Evolutionary conservation across 1,284 basidiomycete species (phyloP).

Genomic region (Austroboletus novae-zelandiae): DNA sequence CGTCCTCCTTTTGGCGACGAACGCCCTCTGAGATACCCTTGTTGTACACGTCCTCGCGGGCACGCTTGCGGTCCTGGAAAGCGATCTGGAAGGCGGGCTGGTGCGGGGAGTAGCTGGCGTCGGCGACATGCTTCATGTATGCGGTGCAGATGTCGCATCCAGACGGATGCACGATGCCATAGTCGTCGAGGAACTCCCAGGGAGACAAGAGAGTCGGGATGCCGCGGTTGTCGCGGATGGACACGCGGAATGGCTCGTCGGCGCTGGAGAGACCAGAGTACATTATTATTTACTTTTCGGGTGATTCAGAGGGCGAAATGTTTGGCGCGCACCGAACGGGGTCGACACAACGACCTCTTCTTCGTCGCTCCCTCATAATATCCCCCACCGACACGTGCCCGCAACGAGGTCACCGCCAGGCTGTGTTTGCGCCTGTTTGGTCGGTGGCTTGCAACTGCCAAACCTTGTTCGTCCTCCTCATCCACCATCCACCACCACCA

Average conservation of each 20-base stretch:
- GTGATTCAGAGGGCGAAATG: constrained; percentile 3
- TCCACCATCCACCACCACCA: constrained; percentile 36
- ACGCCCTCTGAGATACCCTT: constrained; percentile 31
- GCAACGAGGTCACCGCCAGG: constrained; percentile 28
- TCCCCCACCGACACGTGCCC: constrained; percentile 28
- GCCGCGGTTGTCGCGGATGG: constrained; percentile 30
- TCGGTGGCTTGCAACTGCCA: constrained; percentile 22
- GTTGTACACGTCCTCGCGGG: constrained; percentile 31
- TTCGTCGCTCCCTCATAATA: constrained; percentile 10
- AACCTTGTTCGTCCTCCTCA: constrained; percentile 18
- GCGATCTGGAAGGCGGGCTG: constrained; percentile 40
- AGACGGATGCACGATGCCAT: constrained; percentile 42
- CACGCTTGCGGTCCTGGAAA: constrained; percentile 37
- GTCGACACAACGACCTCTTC: too few relatives aligned
- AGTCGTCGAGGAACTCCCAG: constrained; percentile 41
- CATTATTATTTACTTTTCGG: constrained; percentile 15
- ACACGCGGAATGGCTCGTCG: constrained; percentile 31
- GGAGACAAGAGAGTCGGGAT: constrained; percentile 33
- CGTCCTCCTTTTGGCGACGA: constrained; percentile 36
- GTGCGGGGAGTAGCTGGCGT: constrained; percentile 36
- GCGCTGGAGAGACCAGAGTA: constrained; percentile 29
- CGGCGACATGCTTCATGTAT: constrained; percentile 43
- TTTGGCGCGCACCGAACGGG: constrained; percentile 23
- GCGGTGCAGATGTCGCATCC: constrained; percentile 39
- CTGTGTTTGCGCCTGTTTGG: constrained; percentile 19